A percentile compares a stretch with the other conserved stretches of the same genome.
Conservation (phyloP, 306 rosid genomes). For the Aeschynomene evenia region DNA sequence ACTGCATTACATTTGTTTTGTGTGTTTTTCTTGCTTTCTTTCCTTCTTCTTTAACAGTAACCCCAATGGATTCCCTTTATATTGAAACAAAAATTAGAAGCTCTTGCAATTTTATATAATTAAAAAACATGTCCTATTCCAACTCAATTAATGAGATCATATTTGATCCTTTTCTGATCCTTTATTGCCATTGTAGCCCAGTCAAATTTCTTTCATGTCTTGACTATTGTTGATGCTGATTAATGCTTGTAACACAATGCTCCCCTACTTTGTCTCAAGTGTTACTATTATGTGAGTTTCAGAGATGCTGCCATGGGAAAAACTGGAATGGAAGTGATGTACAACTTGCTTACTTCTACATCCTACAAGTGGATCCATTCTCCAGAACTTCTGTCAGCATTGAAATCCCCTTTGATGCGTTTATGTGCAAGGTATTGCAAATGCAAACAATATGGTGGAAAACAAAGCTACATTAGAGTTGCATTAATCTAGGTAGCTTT, state of each 20-base stretch:
- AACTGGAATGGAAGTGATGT: slow-evolving; percentile 73
- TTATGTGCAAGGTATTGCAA: slow-evolving; percentile 71
- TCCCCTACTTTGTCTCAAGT: slow-evolving; percentile 20
- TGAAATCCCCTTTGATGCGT: slow-evolving; percentile 66
- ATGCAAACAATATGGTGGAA: slow-evolving; percentile 27
- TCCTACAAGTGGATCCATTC: slow-evolving; percentile 71
- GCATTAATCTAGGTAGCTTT: background rate
- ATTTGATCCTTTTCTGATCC: slow-evolving; percentile 3
- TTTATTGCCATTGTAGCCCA: slow-evolving; percentile 10
- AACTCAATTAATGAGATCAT: background rate
- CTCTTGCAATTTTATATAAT: background rate
- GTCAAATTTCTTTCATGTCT: slow-evolving; percentile 26
- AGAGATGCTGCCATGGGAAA: slow-evolving; percentile 63
- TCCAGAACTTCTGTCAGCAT: slow-evolving; percentile 48
- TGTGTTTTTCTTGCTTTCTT: background rate
- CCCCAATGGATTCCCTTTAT: background rate
- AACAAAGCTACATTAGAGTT: slow-evolving; percentile 9
- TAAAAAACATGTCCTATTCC: slow-evolving; percentile 20
- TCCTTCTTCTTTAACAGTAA: background rate
- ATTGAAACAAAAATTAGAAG: slow-evolving; percentile 8
- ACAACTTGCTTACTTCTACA: slow-evolving; percentile 67
- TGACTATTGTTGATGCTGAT: background rate
- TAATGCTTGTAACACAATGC: background rate
- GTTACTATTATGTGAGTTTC: slow-evolving; percentile 30
- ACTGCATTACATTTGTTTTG: background rate